These are phyloP conservation scores for Hyphopichia buzzinii DNA, from an alignment of 1,139 yeast species.

Conservation along the genomic window DNA sequence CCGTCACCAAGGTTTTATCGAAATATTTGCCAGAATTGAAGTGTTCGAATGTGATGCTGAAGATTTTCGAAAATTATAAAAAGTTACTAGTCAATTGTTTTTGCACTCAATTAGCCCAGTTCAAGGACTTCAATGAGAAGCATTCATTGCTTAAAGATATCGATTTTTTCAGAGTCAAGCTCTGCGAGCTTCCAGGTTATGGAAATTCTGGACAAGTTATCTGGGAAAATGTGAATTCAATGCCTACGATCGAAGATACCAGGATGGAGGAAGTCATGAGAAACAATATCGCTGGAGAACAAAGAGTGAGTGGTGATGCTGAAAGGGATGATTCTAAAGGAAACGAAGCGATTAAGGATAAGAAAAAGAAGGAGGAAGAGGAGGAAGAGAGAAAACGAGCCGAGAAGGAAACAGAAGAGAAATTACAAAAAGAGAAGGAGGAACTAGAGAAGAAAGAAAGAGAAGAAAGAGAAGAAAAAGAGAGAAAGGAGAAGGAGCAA, in stretches of 20 bases:
- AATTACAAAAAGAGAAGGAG: too few relatives aligned
- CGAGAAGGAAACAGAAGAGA: not conserved
- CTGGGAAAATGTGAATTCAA: conserved; percentile 61
- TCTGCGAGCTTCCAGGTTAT: conserved; percentile 60
- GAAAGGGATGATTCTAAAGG: too few relatives aligned
- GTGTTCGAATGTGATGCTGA: conserved; percentile 49
- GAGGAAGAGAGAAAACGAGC: not conserved
- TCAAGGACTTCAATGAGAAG: conserved; percentile 54
- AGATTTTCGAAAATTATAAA: conserved; percentile 62
- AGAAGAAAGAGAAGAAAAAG: not conserved
- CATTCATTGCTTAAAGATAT: conserved; percentile 58
- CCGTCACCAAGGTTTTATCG: conserved; percentile 59
- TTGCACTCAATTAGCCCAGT: conserved; percentile 47
- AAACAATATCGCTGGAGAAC: conserved; percentile 31
- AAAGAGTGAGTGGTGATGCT: not conserved
- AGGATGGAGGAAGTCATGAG: conserved; percentile 49
- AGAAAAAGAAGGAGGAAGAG: not conserved
- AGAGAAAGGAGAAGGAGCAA: not conserved
- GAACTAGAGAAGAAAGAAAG: not conserved
- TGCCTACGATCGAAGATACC: conserved; percentile 51
- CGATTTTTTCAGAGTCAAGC: conserved; percentile 61
- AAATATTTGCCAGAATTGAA: conserved; percentile 57
- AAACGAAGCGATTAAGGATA: not conserved
- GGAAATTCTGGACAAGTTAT: conserved; percentile 66
- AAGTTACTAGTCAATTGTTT: conserved; percentile 54